phyloP scores from a whole-genome alignment of 257 asterid genomes.

The Mentha longifolia region DNA sequence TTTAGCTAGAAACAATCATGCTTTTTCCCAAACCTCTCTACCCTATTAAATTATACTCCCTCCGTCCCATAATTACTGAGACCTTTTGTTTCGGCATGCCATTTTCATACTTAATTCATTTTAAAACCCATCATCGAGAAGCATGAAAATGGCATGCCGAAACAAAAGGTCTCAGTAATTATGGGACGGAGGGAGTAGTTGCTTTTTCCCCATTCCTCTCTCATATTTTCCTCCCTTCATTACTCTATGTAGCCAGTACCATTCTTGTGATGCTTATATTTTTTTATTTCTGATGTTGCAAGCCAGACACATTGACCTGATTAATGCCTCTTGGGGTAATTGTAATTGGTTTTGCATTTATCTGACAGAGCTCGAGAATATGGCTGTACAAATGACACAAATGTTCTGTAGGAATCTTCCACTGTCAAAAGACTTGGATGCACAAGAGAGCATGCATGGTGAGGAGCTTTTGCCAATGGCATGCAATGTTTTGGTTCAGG shows the following conservation, averaged over 20 bases:
- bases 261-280: background rate
- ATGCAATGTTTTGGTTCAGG: conserved; percentile 91
- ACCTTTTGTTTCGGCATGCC: no score
- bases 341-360: conserved; percentile 25
- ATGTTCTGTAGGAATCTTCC: conserved; percentile 76
- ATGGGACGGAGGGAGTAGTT: no score
- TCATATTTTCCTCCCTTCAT: background rate
- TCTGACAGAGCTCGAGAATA: conserved; percentile 66
- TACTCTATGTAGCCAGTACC: background rate
- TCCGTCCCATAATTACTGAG: no score
- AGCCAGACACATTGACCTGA: conserved; percentile 13
- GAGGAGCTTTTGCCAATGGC: conserved; percentile 94
- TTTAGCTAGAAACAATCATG: background rate
- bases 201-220: background rate
- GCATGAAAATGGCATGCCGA: no score
- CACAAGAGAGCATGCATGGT: conserved; percentile 85
- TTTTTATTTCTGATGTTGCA: background rate
- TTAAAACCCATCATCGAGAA: no score
- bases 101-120: no score
- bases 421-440: conserved; percentile 81
- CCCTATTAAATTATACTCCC: background rate
- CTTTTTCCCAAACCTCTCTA: conserved; percentile 7
- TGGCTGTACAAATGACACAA: conserved; percentile 73
- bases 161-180: no score
- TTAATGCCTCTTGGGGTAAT: conserved; percentile 24